Conservation (phyloP, 805 yeast species). For the Blastobotrys peoriensis region DNA sequence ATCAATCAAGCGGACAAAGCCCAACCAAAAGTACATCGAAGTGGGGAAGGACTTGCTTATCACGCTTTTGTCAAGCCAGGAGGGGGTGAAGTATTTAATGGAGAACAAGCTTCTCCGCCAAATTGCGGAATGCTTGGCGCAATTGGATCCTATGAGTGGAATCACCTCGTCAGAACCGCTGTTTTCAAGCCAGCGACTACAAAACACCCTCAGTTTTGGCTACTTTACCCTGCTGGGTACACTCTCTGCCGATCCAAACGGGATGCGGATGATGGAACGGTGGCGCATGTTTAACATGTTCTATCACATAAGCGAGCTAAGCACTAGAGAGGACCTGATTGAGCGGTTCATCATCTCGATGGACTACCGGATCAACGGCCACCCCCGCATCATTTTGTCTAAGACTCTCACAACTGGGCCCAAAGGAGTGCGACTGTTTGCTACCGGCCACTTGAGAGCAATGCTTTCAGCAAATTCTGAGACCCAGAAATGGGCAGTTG, state of each 20-base stretch:
- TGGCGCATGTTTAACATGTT: slow-evolving; percentile 83
- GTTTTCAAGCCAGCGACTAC: slow-evolving; percentile 53
- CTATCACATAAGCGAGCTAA: slow-evolving; percentile 57
- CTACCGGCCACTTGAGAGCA: slow-evolving; percentile 48
- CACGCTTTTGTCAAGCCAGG: slow-evolving; percentile 52
- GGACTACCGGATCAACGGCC: slow-evolving; percentile 56
- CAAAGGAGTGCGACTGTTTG: slow-evolving; percentile 44
- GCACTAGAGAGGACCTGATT: slow-evolving; percentile 52
- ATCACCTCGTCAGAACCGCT: slow-evolving; percentile 68
- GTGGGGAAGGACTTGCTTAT: slow-evolving; percentile 74
- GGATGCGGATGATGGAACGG: slow-evolving; percentile 62
- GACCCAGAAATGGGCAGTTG: slow-evolving; percentile 41
- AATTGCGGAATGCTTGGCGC: slow-evolving; percentile 82
- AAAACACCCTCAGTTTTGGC: slow-evolving; percentile 63
- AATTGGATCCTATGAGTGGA: slow-evolving; percentile 74
- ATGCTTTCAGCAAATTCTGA: slow-evolving; percentile 29
- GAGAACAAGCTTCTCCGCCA: slow-evolving; percentile 81
- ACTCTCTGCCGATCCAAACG: slow-evolving; percentile 52
- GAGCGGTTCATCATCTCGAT: slow-evolving; percentile 53
- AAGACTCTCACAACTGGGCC: slow-evolving; percentile 58
- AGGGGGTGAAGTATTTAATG: slow-evolving; percentile 60
- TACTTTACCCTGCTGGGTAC: slow-evolving; percentile 76
- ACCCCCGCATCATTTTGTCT: slow-evolving; percentile 57
- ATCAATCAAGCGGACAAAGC: slow-evolving; percentile 42
- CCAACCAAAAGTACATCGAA: slow-evolving; percentile 51